Percentiles rank a stretch among this genome's conserved stretches.
phyloP scores from a whole-genome alignment of 2,329 filamentous ascomycete genomes.

The Berkeleyomyces basicola region DNA sequence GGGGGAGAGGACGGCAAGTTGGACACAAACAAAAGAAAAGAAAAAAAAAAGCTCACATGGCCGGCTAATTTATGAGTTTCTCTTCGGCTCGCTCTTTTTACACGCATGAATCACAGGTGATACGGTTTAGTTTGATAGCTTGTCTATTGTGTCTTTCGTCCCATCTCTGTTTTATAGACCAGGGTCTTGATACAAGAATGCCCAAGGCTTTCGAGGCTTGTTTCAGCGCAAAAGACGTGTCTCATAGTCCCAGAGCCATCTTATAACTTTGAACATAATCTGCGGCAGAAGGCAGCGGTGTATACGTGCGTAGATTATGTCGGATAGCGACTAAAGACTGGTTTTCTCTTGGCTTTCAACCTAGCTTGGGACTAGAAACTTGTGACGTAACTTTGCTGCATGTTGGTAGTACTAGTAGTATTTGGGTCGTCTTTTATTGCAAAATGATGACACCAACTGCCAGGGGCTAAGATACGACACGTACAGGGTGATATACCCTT shows the following conservation, averaged over 20 bases:
- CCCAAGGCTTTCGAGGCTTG: neutral
- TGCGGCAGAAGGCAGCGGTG: neutral
- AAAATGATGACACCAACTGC: neutral
- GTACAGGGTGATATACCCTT: too few relatives aligned
- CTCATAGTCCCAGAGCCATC: neutral
- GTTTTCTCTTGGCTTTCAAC: neutral
- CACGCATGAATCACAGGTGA: neutral
- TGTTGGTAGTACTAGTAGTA: neutral
- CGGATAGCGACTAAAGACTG: neutral
- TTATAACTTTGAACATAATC: neutral
- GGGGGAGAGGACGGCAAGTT: too few relatives aligned
- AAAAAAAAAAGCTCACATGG: neutral
- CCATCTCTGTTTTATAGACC: conserved; percentile 5
- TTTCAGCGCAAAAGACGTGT: neutral
- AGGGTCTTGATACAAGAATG: neutral
- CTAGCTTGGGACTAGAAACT: neutral
- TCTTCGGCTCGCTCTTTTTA: neutral
- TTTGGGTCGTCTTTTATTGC: neutral
- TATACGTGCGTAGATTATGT: neutral
- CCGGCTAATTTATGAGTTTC: neutral
- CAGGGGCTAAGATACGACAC: too few relatives aligned
- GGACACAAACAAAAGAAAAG: neutral
- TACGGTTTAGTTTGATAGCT: neutral
- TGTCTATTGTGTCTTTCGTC: neutral
- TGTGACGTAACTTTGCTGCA: neutral